Evolutionary conservation across 2,329 filamentous ascomycete genomes (phyloP).

Genomic region (Incumbomyces delicatus): DNA sequence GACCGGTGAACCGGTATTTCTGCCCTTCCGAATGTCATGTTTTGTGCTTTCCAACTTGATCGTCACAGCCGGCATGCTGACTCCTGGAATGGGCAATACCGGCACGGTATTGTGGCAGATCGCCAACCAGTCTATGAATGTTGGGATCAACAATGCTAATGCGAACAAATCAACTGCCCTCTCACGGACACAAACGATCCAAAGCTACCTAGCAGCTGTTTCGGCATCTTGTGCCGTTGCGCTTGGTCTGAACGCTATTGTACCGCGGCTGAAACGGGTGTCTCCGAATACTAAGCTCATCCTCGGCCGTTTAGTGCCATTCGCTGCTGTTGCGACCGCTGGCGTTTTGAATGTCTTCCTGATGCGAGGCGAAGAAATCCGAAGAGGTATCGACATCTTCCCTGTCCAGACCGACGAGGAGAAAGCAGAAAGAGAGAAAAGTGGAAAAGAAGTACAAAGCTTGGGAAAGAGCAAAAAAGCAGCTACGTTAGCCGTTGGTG

Average conservation of each 20-base stretch:
- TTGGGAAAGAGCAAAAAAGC: slow-evolving; percentile 83
- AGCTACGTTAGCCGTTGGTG: slow-evolving; percentile 77
- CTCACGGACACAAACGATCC: slow-evolving; percentile 65
- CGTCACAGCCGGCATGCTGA: slow-evolving; percentile 94
- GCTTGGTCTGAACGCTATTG: slow-evolving; percentile 78
- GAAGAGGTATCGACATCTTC: slow-evolving; percentile 83
- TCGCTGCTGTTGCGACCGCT: slow-evolving; percentile 86
- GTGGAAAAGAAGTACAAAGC: slow-evolving; percentile 56
- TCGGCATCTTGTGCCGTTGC: slow-evolving; percentile 89
- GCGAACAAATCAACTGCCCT: slow-evolving; percentile 91
- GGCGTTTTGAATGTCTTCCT: slow-evolving; percentile 92
- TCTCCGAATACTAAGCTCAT: slow-evolving; percentile 65
- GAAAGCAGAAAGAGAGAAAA: slow-evolving; percentile 53
- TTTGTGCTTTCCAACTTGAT: slow-evolving; percentile 90
- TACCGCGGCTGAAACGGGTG: slow-evolving; percentile 70
- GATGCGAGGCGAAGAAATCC: slow-evolving; percentile 95
- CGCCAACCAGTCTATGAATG: slow-evolving; percentile 93
- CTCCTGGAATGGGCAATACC: slow-evolving; percentile 55
- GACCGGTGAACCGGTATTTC: slow-evolving; percentile 80
- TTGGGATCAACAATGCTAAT: slow-evolving; percentile 95
- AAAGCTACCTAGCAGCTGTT: slow-evolving; percentile 88
- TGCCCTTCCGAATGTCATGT: slow-evolving; percentile 95
- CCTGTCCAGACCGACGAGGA: slow-evolving; percentile 65
- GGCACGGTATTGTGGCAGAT: slow-evolving; percentile 93
- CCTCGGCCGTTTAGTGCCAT: slow-evolving; percentile 81